Evolutionary conservation across 2,329 filamentous ascomycete genomes (phyloP), one percentile per base, ranked within the genome.

Genomic region (Nakataea oryzae): DNA sequence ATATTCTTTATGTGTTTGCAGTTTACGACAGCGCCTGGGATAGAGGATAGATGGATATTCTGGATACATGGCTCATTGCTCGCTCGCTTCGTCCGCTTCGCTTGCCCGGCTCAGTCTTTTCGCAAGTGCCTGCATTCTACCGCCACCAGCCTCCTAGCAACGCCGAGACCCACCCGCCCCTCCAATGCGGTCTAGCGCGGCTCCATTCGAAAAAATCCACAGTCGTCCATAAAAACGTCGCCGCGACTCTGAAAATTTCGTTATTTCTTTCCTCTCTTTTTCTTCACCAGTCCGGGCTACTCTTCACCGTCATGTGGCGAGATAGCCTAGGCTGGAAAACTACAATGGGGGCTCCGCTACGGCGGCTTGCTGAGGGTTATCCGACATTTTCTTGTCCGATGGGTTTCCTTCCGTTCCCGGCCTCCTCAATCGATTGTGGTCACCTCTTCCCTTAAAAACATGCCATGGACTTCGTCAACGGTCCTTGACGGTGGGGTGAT

Each of bases 381-480:
- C 70, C 72, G 62, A 61, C 56, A 29, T 59, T 59, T 68, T 68
- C 65, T 69, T 71, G 71, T 71, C 70, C 76, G 70, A 76, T 81
- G 76, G 75, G 76, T 79, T 74, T 79, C 74, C 78, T 76, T 80
- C 79, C 79, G 79, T 81, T 81, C 79, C 79, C 79, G 78, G 79
- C 79, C 79, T 73, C 78, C 78, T 67, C 77, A 64, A 81, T 68
- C 64, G 74, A 77, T 70, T 68, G 77, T 75, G 74, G 76, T 70
- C 71, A 72, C 77, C 78, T 78, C 65, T 69, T 69, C 69, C 69
- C 67, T 79, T 76, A 72, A 74, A 74, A 67, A 76, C 71, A 76
- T 79, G 79, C 74, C 77, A 68, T 69, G 71, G 71, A 72, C 72
- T 69, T 67, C 73, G 67, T 67, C 67, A 68, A 66, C 74, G 77